phyloP scores from a whole-genome alignment of 495 filamentous ascomycete genomes.

The Evernia prunastri region DNA sequence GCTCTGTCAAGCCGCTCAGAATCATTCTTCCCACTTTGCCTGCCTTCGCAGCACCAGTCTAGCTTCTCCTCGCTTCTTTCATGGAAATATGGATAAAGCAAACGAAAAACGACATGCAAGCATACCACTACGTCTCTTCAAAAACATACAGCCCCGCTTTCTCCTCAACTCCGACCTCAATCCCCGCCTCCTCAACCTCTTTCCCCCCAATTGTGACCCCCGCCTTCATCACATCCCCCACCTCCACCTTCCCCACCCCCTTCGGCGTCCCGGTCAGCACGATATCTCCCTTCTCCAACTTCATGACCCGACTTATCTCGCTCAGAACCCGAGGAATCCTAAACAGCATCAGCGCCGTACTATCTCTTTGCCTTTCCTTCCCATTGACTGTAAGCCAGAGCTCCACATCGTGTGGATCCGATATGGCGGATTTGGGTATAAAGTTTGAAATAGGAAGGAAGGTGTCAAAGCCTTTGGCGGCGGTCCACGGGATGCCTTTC shows the following conservation, averaged over 20 bases:
- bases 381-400: conserved; percentile 76
- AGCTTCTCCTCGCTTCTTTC: not conserved
- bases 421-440: conserved; percentile 70
- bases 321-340: conserved; percentile 76
- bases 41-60: not conserved
- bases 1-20: not conserved
- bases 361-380: conserved; percentile 70
- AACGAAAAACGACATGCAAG: not conserved
- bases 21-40: not conserved
- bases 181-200: conserved; percentile 78
- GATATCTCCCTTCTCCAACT: conserved; percentile 83
- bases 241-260: conserved; percentile 79
- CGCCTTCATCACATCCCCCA: conserved; percentile 84
- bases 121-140: conserved; percentile 35
- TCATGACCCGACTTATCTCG: conserved; percentile 92
- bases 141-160: conserved; percentile 40
- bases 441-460: conserved; percentile 78
- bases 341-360: conserved; percentile 86
- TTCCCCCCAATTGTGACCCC: conserved; percentile 75
- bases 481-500: conserved; percentile 92
- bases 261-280: conserved; percentile 94
- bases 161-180: conserved; percentile 78
- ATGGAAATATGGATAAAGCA: not conserved
- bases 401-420: conserved; percentile 81
- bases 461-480: conserved; percentile 95